These are phyloP conservation scores for Mycena maculata DNA, from an alignment of 768 basidiomycete genomes.

Conservation along the genomic window DNA sequence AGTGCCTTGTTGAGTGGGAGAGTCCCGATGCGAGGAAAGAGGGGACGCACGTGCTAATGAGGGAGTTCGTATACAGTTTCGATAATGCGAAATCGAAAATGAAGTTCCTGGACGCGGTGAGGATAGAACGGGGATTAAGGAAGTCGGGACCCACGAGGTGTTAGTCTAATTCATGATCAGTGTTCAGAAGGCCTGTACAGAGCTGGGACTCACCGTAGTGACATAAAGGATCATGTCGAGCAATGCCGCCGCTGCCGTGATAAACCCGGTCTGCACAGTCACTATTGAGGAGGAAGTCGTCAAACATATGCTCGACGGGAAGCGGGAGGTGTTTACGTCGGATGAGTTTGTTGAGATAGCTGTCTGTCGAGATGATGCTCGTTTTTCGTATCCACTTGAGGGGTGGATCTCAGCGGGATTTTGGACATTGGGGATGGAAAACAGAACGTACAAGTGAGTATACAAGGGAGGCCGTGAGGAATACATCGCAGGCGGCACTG, in stretches of 20 bases:
- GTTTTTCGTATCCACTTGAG: conserved; percentile 5
- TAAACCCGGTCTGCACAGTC: conserved; percentile 27
- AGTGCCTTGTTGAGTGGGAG: neutral
- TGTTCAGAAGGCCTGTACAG: neutral
- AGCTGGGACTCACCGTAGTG: neutral
- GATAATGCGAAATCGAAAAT: conserved; percentile 44
- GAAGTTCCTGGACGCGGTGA: conserved; percentile 35
- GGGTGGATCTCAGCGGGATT: neutral
- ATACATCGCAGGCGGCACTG: conserved; percentile 16
- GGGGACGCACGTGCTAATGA: conserved; percentile 34
- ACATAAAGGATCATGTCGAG: conserved; percentile 22
- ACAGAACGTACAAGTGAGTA: conserved; percentile 9
- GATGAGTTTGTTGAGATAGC: conserved; percentile 32
- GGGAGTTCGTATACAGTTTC: conserved; percentile 47
- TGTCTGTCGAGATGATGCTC: conserved; percentile 6
- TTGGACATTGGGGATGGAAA: neutral
- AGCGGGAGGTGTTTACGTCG: conserved; percentile 14
- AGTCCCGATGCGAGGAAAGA: neutral
- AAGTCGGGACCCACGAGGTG: neutral
- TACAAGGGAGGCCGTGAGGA: conserved; percentile 16
- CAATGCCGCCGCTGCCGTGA: conserved; percentile 23
- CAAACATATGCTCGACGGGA: neutral
- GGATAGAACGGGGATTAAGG: neutral
- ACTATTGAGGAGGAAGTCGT: neutral
- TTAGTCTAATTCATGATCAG: neutral